Conservation (phyloP, 306 rosid species). For the Arachis hypogaea region DNA sequence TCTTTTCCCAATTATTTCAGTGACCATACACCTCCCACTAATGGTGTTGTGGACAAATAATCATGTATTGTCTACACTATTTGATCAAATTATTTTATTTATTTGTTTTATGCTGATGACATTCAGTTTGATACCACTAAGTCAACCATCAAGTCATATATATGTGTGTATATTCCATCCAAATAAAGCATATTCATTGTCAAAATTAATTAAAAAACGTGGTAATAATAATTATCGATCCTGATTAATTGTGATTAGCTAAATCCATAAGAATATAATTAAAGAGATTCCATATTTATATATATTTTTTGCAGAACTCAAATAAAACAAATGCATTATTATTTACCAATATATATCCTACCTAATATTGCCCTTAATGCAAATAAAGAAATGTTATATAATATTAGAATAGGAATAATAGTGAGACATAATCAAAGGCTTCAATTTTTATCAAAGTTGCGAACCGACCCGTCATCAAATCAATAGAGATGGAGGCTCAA, state of each 20-base stretch:
- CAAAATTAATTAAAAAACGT: conserved; percentile 17
- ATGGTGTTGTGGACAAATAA: conserved; percentile 27
- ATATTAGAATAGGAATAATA: neutral
- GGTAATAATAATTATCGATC: neutral
- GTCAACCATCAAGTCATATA: conserved; percentile 35
- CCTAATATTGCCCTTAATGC: neutral
- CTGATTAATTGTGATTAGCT: neutral
- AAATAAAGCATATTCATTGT: conserved; percentile 28
- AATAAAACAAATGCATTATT: conserved; percentile 6
- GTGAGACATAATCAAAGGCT: too few species aligned
- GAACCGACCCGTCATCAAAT: too few species aligned
- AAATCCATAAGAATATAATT: neutral
- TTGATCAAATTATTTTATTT: conserved; percentile 29
- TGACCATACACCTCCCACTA: conserved; percentile 26
- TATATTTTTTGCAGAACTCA: neutral
- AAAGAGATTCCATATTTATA: neutral
- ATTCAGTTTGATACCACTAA: conserved; percentile 33
- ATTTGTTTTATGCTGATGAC: conserved; percentile 37
- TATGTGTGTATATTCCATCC: conserved; percentile 36
- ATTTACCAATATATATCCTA: neutral
- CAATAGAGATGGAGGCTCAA: too few species aligned
- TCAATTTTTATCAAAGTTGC: too few species aligned
- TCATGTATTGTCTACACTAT: conserved; percentile 28
- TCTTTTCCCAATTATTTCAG: conserved; percentile 45
- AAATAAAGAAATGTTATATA: neutral